phyloP scores from a whole-genome alignment of 2,329 filamentous ascomycete species.

The Cordyceps cicadae region DNA sequence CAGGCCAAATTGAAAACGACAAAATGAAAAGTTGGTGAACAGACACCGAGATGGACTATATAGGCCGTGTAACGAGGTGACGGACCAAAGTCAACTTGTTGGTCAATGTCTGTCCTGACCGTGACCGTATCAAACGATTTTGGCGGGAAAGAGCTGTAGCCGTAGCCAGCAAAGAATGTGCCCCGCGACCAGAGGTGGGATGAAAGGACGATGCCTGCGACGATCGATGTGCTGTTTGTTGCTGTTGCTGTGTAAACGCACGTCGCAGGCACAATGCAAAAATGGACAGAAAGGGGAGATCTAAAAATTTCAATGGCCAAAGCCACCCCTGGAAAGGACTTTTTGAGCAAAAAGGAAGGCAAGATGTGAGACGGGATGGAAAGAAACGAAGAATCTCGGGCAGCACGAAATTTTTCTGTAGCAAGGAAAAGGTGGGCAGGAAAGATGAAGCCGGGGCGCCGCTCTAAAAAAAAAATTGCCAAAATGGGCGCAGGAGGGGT shows the following conservation, averaged over 20 bases:
- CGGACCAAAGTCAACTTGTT: not conserved
- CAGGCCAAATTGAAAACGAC: not conserved
- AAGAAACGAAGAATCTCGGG: not conserved
- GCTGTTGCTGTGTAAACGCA: slow-evolving; percentile 2
- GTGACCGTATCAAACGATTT: not conserved
- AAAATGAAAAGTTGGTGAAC: not conserved
- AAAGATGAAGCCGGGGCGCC: not conserved
- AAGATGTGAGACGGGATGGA: not conserved
- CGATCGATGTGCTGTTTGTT: too few species aligned
- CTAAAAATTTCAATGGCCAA: not conserved
- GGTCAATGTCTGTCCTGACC: not conserved
- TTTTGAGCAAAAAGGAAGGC: not conserved
- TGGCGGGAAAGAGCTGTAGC: not conserved
- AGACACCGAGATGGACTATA: not conserved
- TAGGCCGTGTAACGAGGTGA: too few species aligned
- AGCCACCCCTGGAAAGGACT: not conserved
- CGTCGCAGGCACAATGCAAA: not conserved
- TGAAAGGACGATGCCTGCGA: not conserved
- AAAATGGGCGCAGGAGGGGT: slow-evolving; percentile 1
- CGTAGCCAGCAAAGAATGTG: not conserved
- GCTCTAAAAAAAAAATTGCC: slow-evolving; percentile 4
- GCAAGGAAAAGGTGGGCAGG: not conserved
- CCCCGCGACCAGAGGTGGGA: slow-evolving; percentile 4
- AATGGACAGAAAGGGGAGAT: not conserved
- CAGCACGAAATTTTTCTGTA: slow-evolving; percentile 2